phyloP scores from a whole-genome alignment of 1,284 basidiomycete species.

The Sanghuangporus sanghuang region DNA sequence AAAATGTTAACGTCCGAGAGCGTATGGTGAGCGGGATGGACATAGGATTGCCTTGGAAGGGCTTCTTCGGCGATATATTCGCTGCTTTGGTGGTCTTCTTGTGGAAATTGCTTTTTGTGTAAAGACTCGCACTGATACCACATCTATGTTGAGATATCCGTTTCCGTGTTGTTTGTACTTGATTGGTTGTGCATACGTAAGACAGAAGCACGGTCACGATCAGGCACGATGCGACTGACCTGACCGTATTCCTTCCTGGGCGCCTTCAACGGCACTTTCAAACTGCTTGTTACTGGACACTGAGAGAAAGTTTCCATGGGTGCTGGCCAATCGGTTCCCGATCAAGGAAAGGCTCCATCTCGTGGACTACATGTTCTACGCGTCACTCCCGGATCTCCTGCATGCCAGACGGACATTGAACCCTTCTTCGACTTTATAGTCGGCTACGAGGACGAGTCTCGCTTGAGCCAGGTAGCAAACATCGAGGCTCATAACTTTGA shows the following conservation, averaged over 20 bases:
- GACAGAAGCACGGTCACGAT: too few relatives aligned
- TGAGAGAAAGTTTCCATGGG: conserved; percentile 43
- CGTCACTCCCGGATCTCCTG: conserved; percentile 83
- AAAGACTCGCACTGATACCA: too few relatives aligned
- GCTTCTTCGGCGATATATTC: too few relatives aligned
- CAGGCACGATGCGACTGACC: background rate
- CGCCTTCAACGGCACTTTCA: background rate
- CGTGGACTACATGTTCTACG: conserved; percentile 81
- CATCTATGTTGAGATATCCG: too few relatives aligned
- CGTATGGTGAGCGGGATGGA: too few relatives aligned
- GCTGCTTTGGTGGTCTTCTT: too few relatives aligned
- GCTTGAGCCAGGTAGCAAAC: conserved; percentile 42
- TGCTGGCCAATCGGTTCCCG: conserved; percentile 62
- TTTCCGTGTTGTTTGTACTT: too few relatives aligned
- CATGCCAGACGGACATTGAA: conserved; percentile 82
- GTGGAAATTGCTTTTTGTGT: too few relatives aligned
- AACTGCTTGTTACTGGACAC: background rate
- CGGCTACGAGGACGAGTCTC: conserved; percentile 73
- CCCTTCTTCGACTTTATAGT: conserved; percentile 97
- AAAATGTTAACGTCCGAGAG: too few relatives aligned
- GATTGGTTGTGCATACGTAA: too few relatives aligned
- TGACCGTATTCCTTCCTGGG: background rate
- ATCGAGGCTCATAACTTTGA: conserved; percentile 76
- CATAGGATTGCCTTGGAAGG: too few relatives aligned
- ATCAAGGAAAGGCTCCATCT: conserved; percentile 48